phyloP scores from a whole-genome alignment of 2,329 filamentous ascomycete species.

The Pseudocercospora macadamiae region DNA sequence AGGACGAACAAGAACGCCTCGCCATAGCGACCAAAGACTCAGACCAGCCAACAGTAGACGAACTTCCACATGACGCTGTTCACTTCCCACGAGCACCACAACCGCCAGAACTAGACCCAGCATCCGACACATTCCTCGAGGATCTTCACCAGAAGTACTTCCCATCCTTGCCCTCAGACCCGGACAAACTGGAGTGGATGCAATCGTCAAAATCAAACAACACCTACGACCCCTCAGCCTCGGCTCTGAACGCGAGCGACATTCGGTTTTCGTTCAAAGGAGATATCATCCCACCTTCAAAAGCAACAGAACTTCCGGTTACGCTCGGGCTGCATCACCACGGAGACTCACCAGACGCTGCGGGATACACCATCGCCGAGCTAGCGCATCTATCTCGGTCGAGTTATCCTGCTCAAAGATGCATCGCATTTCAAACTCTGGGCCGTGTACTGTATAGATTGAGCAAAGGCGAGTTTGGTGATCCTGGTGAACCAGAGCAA shows the following conservation, averaged over 20 bases:
- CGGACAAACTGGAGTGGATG: slow-evolving; percentile 88
- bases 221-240: slow-evolving; percentile 80
- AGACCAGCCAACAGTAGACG: slow-evolving; percentile 4
- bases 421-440: slow-evolving; percentile 87
- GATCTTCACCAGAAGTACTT: slow-evolving; percentile 93
- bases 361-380: slow-evolving; percentile 90
- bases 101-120: slow-evolving; percentile 77
- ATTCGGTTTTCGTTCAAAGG: slow-evolving; percentile 90
- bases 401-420: slow-evolving; percentile 81
- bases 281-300: slow-evolving; percentile 74
- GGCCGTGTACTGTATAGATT: slow-evolving; percentile 83
- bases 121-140: slow-evolving; percentile 78
- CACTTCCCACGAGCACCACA: slow-evolving; percentile 64
- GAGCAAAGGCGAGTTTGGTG: slow-evolving; percentile 71
- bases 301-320: slow-evolving; percentile 72
- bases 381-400: slow-evolving; percentile 79
- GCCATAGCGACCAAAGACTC: neutral
- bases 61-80: slow-evolving; percentile 33
- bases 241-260: slow-evolving; percentile 71
- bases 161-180: slow-evolving; percentile 81
- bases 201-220: slow-evolving; percentile 61
- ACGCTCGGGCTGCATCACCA: slow-evolving; percentile 90
- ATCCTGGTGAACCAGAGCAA: slow-evolving; percentile 47
- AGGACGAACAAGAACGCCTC: slow-evolving; percentile 1
- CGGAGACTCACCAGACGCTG: slow-evolving; percentile 86